These are phyloP conservation scores for Eucalyptus globulus DNA, from an alignment of 345 rosid species.

Conservation along the genomic window DNA sequence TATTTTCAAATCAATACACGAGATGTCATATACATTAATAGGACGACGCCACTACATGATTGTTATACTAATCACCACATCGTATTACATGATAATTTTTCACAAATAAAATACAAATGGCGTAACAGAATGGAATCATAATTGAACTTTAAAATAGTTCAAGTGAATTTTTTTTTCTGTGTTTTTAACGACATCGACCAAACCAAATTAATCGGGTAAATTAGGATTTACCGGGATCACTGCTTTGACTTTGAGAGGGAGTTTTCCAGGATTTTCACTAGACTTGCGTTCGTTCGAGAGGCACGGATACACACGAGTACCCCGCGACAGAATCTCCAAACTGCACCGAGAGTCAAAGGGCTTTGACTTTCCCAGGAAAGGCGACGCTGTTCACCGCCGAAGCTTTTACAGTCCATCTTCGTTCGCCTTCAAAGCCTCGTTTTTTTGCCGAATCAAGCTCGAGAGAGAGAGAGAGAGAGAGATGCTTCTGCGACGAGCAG, in stretches of 20 bases:
- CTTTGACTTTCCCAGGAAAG: neutral
- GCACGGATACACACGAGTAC: neutral
- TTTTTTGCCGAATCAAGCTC: neutral
- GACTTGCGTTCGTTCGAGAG: neutral
- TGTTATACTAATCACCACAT: accelerated
- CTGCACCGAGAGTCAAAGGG: neutral
- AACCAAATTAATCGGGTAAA: neutral
- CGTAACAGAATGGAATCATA: neutral
- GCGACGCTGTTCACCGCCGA: neutral
- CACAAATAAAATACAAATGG: neutral
- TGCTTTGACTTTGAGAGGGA: neutral
- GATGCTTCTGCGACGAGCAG: slow-evolving; percentile 21
- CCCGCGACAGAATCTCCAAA: neutral
- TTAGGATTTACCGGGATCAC: neutral
- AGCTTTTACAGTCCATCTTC: neutral
- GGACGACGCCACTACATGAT: accelerated
- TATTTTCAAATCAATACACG: neutral
- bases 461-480: neutral
- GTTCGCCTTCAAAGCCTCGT: neutral
- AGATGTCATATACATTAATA: accelerated
- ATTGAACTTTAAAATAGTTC: neutral
- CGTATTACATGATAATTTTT: neutral
- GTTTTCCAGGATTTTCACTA: neutral
- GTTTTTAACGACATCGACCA: neutral
- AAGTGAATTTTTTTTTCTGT: neutral